Base-by-base conservation (phyloP, 1,139 yeast genomes). In the Kodamaea alishanica region DNA sequence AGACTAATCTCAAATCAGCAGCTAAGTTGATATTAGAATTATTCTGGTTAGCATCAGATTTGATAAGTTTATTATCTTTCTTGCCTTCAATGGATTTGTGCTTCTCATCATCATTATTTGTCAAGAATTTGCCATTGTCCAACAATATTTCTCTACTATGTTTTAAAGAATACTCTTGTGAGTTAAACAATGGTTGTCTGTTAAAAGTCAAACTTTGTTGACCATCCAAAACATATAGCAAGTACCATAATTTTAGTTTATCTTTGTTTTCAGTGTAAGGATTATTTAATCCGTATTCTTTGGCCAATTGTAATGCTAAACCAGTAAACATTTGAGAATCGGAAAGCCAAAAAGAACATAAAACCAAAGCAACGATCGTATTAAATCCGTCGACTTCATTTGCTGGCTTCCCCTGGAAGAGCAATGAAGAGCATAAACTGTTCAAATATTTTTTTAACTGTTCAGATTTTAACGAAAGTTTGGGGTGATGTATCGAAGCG, bases 311-410 rank as follows among this genome's bases (percentile, higher is more conserved):
- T 20, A 81, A 54, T 0, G 88, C 88, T 35, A 82, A 55, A 0
- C 87, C 84, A 0, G 85, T 78, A 47, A 81, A 79, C 77, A 79
- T 70, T 49, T 79, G 84, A 6, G 79, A 73, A 43, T 80, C 75
- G 7, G 82, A 73, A 34, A 82, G 67, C 88, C 88, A 82, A 50
- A 81, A 79, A 37, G 85, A 81, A 48, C 85, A 81, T 27, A 82
- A 71, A 23, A 81, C 72, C 33, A 82, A 61, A 0, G 85, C 86
- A 29, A 81, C 65, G 11, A 81, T 76, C 1, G 82, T 77, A 49
- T 80, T 76, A 52, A 77, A 76, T 0, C 79, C 78, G 37, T 79
- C 81, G 2, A 60, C 49, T 48, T 76, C 81, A 12, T 59, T 63
- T 6, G 52, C 52, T 0, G 75, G 75, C 38, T 60, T 58, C 2